Conservation (phyloP, 2,329 filamentous ascomycete species). For the Colletotrichum sidae region DNA sequence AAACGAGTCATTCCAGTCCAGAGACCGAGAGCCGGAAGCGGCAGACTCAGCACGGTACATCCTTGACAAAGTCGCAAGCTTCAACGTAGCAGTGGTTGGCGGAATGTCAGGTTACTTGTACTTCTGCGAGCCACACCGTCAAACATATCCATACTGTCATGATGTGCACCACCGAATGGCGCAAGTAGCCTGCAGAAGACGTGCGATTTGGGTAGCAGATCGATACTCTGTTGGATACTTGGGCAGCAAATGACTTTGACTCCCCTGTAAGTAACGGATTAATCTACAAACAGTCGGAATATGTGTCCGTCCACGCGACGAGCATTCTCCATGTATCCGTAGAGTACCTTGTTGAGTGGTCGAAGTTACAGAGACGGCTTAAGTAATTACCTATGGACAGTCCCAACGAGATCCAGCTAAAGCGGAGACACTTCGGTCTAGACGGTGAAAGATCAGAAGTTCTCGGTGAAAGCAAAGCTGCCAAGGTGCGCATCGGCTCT, state of each 20-base stretch:
- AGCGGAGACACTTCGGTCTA: not conserved
- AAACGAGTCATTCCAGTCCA: not conserved
- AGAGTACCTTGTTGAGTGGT: too few relatives aligned
- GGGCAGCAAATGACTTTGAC: not conserved
- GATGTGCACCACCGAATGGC: not conserved
- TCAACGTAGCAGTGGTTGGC: constrained; percentile 7
- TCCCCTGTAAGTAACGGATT: not conserved
- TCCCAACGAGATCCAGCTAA: too few relatives aligned
- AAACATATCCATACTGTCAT: not conserved
- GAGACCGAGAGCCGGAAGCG: constrained; percentile 11
- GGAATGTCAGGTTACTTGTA: constrained; percentile 5
- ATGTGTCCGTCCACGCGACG: too few relatives aligned
- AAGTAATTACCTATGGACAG: too few relatives aligned
- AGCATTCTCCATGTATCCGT: too few relatives aligned
- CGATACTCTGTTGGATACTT: too few relatives aligned
- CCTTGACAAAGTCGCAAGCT: constrained; percentile 7
- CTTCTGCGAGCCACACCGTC: too few relatives aligned
- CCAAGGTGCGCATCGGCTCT: not conserved
- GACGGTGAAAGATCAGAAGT: not conserved
- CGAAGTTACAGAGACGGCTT: too few relatives aligned
- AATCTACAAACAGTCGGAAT: not conserved
- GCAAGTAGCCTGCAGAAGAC: too few relatives aligned
- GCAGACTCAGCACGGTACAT: not conserved
- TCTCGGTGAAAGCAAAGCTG: constrained; percentile 7
- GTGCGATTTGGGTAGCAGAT: too few relatives aligned